Percentiles rank a stretch among this genome's conserved stretches.
These are phyloP conservation scores for Phoma sp. DNA, from an alignment of 2,329 filamentous ascomycete species.

Conservation along the genomic window DNA sequence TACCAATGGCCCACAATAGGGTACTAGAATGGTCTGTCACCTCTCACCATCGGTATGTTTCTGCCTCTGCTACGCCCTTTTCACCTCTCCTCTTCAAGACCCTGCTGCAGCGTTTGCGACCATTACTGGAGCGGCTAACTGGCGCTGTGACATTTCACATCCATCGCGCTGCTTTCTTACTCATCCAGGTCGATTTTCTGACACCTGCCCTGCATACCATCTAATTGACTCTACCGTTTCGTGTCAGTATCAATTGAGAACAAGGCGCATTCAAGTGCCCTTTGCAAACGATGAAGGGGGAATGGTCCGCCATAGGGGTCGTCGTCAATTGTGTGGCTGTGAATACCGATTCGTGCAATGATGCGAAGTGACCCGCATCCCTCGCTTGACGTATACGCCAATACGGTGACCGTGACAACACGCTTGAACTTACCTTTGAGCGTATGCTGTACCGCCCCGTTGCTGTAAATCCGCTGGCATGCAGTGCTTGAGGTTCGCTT, in stretches of 20 bases:
- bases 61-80: conserved; percentile 13
- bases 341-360: conserved; percentile 28
- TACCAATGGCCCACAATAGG: conserved; percentile 9
- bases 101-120: neutral
- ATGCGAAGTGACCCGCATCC: conserved; percentile 34
- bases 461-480: conserved; percentile 2
- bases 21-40: conserved; percentile 13
- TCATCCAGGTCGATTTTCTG: conserved; percentile 14
- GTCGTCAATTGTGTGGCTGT: conserved; percentile 45
- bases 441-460: neutral
- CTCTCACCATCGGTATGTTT: conserved; percentile 11
- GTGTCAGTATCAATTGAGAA: conserved; percentile 1
- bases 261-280: conserved; percentile 14
- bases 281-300: conserved; percentile 14
- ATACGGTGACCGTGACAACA: conserved; percentile 21
- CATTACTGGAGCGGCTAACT: neutral
- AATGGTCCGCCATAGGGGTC: conserved; percentile 18
- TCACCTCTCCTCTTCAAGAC: neutral
- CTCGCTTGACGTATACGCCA: conserved; percentile 24
- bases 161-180: conserved; percentile 12
- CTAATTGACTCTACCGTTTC: neutral
- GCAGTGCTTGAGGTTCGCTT: conserved; percentile 22
- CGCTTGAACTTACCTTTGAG: conserved; percentile 12
- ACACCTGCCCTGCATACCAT: conserved; percentile 4
- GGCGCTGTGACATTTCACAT: neutral